Evolutionary conservation across 2,329 filamentous ascomycete species (phyloP), one percentile per base, ranked within the genome.

Genomic region (Moelleriella libera): DNA sequence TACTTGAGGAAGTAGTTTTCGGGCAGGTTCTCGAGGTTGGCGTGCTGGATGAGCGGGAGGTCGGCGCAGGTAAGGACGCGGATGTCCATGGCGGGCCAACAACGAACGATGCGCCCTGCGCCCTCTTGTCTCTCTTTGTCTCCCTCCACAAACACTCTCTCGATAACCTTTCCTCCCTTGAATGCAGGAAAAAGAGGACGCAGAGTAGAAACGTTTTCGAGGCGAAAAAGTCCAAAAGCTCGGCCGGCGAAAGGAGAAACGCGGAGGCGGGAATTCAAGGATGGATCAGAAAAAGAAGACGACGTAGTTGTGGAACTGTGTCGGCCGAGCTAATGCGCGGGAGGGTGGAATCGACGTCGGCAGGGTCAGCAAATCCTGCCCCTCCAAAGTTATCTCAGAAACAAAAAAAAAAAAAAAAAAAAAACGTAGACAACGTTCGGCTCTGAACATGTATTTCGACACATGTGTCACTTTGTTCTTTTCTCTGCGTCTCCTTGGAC

Each of bases 1-100:
- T 98, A 98, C 77, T 98, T 98, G 69, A 95, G 86, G 67, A 97
- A 97, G 78, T 98, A 98, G 75, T 98, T 98, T 69, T 98, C 92
- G 54, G 92, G 92, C 47, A 98, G 78, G 72, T 98, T 98, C 65
- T 94, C 94, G 64, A 98, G 89, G 74, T 98, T 97, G 63, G 90
- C 90, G 67, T 94, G 88, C 71, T 98, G 92, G 63, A 98, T 88
- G 62, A 92, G 82, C 55, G 87, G 87, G 55, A 94, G 85, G 68
- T 94, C 87, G 53, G 80, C 84, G 53, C 87, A 74, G 55, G 80
- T 83, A 56, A 98, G 81, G 54, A 92, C 73, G 54, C 90, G 84
- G 68, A 98, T 94, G 70, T 94, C 87, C 87, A 94, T 97, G 66
- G 42, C 7, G 32, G 43, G 34, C 9, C 28, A 21, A 21, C 21